phyloP scores from a whole-genome alignment of 148 eudicot species.

The Rhododendron williamsianum region DNA sequence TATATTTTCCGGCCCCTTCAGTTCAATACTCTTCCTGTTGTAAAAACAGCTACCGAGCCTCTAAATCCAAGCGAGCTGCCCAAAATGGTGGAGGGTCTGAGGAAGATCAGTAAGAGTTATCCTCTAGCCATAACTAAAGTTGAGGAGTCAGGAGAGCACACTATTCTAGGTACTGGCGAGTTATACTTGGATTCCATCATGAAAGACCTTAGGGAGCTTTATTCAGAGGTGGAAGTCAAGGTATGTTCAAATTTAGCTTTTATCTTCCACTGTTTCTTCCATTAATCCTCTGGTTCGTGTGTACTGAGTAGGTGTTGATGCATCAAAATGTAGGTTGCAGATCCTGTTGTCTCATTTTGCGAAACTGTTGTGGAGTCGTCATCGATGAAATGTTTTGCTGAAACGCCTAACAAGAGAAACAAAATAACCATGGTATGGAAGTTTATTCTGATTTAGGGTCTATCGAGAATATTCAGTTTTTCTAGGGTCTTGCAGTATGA shows the following conservation, averaged over 20 bases:
- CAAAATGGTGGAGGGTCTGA: slow-evolving; percentile 98
- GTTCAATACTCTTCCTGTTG: slow-evolving; percentile 97
- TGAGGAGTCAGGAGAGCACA: slow-evolving; percentile 99
- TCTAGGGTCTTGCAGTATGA: background rate
- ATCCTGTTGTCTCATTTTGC: slow-evolving; percentile 98
- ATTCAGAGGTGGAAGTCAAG: slow-evolving; percentile 99
- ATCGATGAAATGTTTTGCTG: slow-evolving; percentile 98
- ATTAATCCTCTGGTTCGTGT: background rate
- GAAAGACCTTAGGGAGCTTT: slow-evolving; percentile 98
- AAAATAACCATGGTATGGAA: slow-evolving; percentile 86
- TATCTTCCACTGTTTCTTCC: background rate
- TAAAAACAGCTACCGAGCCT: slow-evolving; percentile 99
- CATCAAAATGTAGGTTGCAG: slow-evolving; percentile 65
- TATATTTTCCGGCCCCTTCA: slow-evolving; percentile 91
- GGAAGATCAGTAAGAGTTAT: slow-evolving; percentile 97
- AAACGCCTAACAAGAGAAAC: slow-evolving; percentile 94
- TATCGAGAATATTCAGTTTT: background rate
- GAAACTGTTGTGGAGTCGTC: slow-evolving; percentile 98
- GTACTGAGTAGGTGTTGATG: background rate
- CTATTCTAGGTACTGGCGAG: slow-evolving; percentile 95
- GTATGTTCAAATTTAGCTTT: slow-evolving; percentile 24
- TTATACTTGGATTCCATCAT: slow-evolving; percentile 94
- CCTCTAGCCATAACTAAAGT: slow-evolving; percentile 97
- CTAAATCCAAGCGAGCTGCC: slow-evolving; percentile 98
- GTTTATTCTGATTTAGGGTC: slow-evolving; percentile 1